A percentile compares a stretch with the other conserved stretches of the same genome.
phyloP scores from a whole-genome alignment of 257 asterid species.

The Ocimum tenuiflorum region DNA sequence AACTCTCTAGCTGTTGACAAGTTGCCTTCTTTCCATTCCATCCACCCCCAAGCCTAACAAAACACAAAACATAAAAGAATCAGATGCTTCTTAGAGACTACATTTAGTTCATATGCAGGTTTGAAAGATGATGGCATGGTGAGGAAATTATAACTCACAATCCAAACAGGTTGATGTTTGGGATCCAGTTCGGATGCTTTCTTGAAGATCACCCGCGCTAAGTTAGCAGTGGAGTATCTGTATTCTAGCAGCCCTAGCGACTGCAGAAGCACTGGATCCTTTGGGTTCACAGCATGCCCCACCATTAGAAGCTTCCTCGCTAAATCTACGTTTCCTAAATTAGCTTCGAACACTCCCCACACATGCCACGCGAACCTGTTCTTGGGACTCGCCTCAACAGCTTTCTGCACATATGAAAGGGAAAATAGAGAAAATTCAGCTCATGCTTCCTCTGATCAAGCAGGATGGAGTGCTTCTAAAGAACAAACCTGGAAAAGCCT shows the following conservation, averaged over 20 bases:
- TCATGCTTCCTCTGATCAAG: background rate
- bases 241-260: constrained; percentile 81
- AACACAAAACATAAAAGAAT: background rate
- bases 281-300: constrained; percentile 79
- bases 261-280: constrained; percentile 95
- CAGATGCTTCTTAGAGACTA: background rate
- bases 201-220: constrained; percentile 66
- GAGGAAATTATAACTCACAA: constrained; percentile 39
- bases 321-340: constrained; percentile 52
- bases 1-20: constrained; percentile 67
- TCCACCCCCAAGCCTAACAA: constrained; percentile 97
- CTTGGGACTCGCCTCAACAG: constrained; percentile 95
- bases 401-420: constrained; percentile 40
- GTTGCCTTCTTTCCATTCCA: constrained; percentile 99
- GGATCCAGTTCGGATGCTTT: constrained; percentile 82
- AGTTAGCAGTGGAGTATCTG: constrained; percentile 59
- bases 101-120: background rate
- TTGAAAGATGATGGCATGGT: background rate
- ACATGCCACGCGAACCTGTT: constrained; percentile 98
- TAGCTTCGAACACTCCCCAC: constrained; percentile 93
- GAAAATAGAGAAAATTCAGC: background rate
- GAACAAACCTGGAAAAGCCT: constrained; percentile 65
- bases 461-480: background rate
- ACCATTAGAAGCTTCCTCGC: constrained; percentile 84
- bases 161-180: constrained; percentile 94